phyloP scores from a whole-genome alignment of 129 eudicot species.

The carrot (Daucus carota) region DH1_v3.0 NC_030385.2:26803001-26803500 shows the following conservation, averaged over 20 bases:
- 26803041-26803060: background rate
- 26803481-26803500: background rate
- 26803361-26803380: constrained; percentile 45
- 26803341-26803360: constrained; percentile 35
- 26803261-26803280: constrained; percentile 24
- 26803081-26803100: background rate
- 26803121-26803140: constrained; percentile 67
- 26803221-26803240: constrained; percentile 58
- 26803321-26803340: background rate
- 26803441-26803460: constrained; percentile 6
- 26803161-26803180: constrained; percentile 86
- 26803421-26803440: constrained; percentile 38
- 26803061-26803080: background rate
- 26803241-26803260: constrained; percentile 72
- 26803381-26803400: constrained; percentile 52
- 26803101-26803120: background rate
- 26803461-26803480: background rate
- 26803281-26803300: background rate
- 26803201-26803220: constrained; percentile 73
- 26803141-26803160: constrained; percentile 82
- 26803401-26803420: constrained; percentile 45
- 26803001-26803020: background rate
- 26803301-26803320: background rate
- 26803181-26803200: constrained; percentile 91
- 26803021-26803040: background rate